Percentiles rank a stretch among this genome's conserved stretches.
phyloP scores from a whole-genome alignment of 805 yeast species.

The Suhomyces canberraensis region DNA sequence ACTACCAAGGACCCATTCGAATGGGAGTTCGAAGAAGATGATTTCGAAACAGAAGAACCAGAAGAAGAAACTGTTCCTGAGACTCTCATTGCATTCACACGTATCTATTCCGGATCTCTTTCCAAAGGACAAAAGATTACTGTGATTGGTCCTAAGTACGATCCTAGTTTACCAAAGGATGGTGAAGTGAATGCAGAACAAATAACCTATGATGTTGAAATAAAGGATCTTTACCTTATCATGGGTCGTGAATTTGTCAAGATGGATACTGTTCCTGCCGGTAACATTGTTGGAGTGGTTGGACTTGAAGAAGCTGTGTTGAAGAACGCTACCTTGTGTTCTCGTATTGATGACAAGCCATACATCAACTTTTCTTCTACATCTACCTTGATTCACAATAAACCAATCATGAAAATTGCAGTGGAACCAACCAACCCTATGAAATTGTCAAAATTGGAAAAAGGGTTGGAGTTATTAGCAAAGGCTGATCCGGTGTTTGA shows the following conservation, averaged over 20 bases:
- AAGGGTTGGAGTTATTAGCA: conserved; percentile 74
- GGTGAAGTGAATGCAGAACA: conserved; percentile 44
- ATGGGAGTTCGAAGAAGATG: conserved; percentile 51
- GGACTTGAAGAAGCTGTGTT: conserved; percentile 81
- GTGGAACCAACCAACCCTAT: conserved; percentile 90
- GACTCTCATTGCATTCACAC: conserved; percentile 79
- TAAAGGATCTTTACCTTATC: conserved; percentile 70
- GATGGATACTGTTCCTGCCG: conserved; percentile 82
- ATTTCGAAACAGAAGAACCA: conserved; percentile 35
- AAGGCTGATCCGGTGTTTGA: conserved; percentile 95
- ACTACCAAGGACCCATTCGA: conserved; percentile 34
- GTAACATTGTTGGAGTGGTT: conserved; percentile 90
- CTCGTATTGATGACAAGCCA: conserved; percentile 65
- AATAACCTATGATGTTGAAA: conserved; percentile 52
- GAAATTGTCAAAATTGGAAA: conserved; percentile 68
- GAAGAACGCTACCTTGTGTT: conserved; percentile 80
- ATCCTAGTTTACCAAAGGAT: conserved; percentile 48
- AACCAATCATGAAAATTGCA: conserved; percentile 93
- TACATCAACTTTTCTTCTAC: conserved; percentile 60
- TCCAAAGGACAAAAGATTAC: conserved; percentile 70
- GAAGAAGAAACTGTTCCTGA: conserved; percentile 52
- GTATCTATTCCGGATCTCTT: conserved; percentile 84
- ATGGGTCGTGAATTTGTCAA: conserved; percentile 92
- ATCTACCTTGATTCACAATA: conserved; percentile 49
- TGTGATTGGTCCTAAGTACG: conserved; percentile 84